Evolutionary conservation across 2,329 filamentous ascomycete genomes (phyloP), one percentile per base, ranked within the genome.

Genomic region (Elsinoe fawcettii): DNA sequence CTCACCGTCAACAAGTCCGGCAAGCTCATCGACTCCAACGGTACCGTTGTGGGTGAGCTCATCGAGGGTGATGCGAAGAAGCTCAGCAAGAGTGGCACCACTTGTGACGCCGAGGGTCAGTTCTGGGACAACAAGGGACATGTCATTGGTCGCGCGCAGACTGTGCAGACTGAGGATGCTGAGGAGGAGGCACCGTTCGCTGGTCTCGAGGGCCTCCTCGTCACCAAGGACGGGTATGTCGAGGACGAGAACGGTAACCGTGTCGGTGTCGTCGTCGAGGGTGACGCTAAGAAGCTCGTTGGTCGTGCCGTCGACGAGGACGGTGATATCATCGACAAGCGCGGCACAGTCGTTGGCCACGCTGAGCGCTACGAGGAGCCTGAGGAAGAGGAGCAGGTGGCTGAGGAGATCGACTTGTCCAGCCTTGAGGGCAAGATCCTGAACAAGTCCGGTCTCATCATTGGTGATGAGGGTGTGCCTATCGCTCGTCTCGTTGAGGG

Each of bases 401-500:
- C 73, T 55, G 69, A 73, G 47, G 60, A 65, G 27, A 65, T 69
- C 34, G 75, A 78, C 58, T 68, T 77, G 12, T 77, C 75, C 7
- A 68, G 66, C 63, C 69, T 78, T 44, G 67, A 71, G 36, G 76
- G 76, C 66, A 74, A 70, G 68, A 72, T 67, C 23, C 66, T 77
- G 65, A 79, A 78, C 68, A 78, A 78, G 69, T 69, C 73, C 55
- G 76, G 76, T 58, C 71, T 76, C 27, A 73, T 79, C 63, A 77
- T 79, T 60, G 75, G 74, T 44, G 73, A 75, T 47, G 73, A 77
- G 58, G 75, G 75, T 41, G 72, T 77, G 3, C 75, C 75, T n/a
- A 69, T 81, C 60, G 86, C 83, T 34, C 81, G 83, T 37, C 78
- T 90, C 1, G 70, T 88, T 18, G 84, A 88, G 66, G 86, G 86